Evolutionary conservation across 106 monocot species (phyloP).

Genomic region (Apostasia shenzhenica): DNA sequence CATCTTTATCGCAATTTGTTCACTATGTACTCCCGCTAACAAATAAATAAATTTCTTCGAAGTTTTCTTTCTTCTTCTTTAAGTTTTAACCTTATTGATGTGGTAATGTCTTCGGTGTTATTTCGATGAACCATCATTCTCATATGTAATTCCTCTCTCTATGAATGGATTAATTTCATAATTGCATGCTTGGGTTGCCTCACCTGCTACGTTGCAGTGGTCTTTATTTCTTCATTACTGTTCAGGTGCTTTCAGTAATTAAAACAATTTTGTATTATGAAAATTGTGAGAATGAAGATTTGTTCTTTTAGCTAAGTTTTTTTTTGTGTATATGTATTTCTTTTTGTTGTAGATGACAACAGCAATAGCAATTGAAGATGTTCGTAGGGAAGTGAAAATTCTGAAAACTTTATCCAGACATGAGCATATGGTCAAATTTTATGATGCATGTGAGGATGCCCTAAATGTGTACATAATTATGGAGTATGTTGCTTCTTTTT

Average conservation of each 20-base stretch:
- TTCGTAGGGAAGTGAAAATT: constrained; percentile 76
- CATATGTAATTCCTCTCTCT: not conserved
- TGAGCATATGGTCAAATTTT: constrained; percentile 58
- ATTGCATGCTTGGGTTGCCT: not conserved
- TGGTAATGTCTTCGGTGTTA: not conserved
- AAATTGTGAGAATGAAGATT: too few relatives aligned
- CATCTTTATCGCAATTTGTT: not conserved
- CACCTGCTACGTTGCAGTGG: too few relatives aligned
- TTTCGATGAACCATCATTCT: not conserved
- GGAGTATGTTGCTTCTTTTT: constrained; percentile 46
- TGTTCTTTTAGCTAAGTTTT: too few relatives aligned
- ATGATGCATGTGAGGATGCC: constrained; percentile 73
- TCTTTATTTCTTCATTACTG: constrained; percentile 3
- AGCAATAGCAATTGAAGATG: constrained; percentile 85
- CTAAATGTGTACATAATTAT: constrained; percentile 73
- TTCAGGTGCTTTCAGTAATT: not conserved
- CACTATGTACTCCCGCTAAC: not conserved
- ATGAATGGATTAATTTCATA: not conserved
- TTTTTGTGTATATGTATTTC: not conserved
- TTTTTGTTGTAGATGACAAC: constrained; percentile 54
- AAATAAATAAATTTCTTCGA: not conserved
- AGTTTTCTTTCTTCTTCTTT: not conserved
- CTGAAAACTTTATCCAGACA: constrained; percentile 61
- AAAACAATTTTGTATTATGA: too few relatives aligned
- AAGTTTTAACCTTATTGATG: not conserved